These are phyloP conservation scores for Antitrichia curtipendula DNA, from an alignment of 225 moss, liverwort and hornwort species.

Conservation along the genomic window DNA sequence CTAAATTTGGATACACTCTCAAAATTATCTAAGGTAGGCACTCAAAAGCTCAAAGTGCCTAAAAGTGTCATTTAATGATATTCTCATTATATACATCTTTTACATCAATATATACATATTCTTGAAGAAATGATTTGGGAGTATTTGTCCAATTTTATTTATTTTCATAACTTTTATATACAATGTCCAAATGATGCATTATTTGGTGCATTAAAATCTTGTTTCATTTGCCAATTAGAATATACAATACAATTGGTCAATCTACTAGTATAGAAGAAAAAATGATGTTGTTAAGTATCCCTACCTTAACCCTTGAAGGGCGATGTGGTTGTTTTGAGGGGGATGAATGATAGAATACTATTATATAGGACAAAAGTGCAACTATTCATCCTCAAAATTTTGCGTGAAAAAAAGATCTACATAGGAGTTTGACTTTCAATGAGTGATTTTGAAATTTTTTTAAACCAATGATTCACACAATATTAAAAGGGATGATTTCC, in stretches of 20 bases:
- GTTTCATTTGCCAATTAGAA: rapidly evolving
- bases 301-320: too few relatives aligned
- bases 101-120: not conserved
- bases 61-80: not conserved
- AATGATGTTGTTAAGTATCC: not conserved
- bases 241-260: not conserved
- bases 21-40: too few relatives aligned
- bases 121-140: not conserved
- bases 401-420: too few relatives aligned
- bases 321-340: too few relatives aligned
- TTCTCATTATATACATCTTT: not conserved
- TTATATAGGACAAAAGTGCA: too few relatives aligned
- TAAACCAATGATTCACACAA: too few relatives aligned
- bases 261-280: not conserved
- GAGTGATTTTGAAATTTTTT: too few relatives aligned
- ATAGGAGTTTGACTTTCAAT: too few relatives aligned
- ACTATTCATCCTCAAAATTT: too few relatives aligned
- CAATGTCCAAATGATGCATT: not conserved
- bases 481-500: too few relatives aligned
- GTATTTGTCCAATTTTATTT: too few relatives aligned
- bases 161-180: not conserved
- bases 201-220: not conserved
- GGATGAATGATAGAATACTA: too few relatives aligned
- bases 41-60: rapidly evolving
- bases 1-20: rapidly evolving